Conservation (phyloP, 2,329 filamentous ascomycete species). For the Tolypocladium endophyticum region DNA sequence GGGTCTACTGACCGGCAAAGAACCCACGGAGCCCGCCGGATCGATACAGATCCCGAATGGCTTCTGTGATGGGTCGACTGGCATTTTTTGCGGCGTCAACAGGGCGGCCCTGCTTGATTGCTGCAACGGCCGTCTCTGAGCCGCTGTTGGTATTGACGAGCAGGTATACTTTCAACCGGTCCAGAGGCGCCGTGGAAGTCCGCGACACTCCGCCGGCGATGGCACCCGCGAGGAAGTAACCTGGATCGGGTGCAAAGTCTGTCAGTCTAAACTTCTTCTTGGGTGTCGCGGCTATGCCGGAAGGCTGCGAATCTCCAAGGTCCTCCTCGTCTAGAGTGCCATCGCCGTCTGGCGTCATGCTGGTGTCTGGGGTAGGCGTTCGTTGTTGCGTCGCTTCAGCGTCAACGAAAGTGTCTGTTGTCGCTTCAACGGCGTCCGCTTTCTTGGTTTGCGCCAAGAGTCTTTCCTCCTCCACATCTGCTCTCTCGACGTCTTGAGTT, state of each 20-base stretch:
- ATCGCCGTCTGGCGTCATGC: slow-evolving; percentile 18
- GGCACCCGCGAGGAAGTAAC: slow-evolving; percentile 95
- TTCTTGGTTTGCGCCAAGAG: slow-evolving; percentile 4
- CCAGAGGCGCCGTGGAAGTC: slow-evolving; percentile 89
- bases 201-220: slow-evolving; percentile 89
- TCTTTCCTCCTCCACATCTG: neutral
- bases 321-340: slow-evolving; percentile 19
- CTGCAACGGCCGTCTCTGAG: slow-evolving; percentile 46
- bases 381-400: slow-evolving; percentile 13
- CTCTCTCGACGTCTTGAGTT: slow-evolving; percentile 8
- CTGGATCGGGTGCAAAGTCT: slow-evolving; percentile 71
- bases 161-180: slow-evolving; percentile 93
- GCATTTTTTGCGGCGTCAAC: slow-evolving; percentile 55
- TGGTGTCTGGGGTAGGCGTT: slow-evolving; percentile 11
- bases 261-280: slow-evolving; percentile 46
- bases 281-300: slow-evolving; percentile 21
- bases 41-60: slow-evolving; percentile 69
- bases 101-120: slow-evolving; percentile 60
- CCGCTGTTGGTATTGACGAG: slow-evolving; percentile 67
- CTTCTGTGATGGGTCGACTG: slow-evolving; percentile 58
- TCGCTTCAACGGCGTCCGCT: slow-evolving; percentile 5
- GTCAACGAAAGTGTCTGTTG: slow-evolving; percentile 11
- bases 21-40: slow-evolving; percentile 80
- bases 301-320: slow-evolving; percentile 18
- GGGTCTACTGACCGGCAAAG: slow-evolving; percentile 66